phyloP scores from a whole-genome alignment of 78 protist species.

The Dictyostelium firmibasis region DNA sequence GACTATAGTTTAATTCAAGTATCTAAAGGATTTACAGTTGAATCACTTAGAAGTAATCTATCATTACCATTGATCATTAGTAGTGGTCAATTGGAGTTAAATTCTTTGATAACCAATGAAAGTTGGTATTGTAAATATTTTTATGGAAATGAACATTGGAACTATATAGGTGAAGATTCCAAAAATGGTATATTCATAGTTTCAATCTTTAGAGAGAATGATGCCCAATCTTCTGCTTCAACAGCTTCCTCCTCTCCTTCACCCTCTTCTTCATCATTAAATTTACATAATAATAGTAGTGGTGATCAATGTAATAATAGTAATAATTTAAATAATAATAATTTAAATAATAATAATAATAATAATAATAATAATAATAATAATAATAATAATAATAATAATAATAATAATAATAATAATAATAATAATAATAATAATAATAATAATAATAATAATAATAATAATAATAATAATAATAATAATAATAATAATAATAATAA shows the following conservation, averaged over 20 bases:
- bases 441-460: too few relatives aligned
- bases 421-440: neutral
- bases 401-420: neutral
- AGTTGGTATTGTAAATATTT: constrained; percentile 71
- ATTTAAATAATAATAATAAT: too few relatives aligned
- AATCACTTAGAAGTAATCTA: neutral
- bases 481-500: too few relatives aligned
- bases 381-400: too few relatives aligned
- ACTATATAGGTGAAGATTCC: constrained; percentile 52
- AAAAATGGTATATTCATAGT: constrained; percentile 51
- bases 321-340: too few relatives aligned
- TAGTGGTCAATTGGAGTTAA: neutral
- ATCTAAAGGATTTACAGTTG: constrained; percentile 24
- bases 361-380: too few relatives aligned
- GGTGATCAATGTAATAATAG: neutral
- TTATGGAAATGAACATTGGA: constrained; percentile 20
- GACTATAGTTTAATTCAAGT: constrained; percentile 41
- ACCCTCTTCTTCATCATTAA: neutral
- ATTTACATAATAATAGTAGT: neutral
- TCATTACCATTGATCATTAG: neutral
- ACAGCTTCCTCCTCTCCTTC: neutral
- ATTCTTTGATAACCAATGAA: constrained; percentile 39
- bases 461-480: too few relatives aligned
- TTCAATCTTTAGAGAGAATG: constrained; percentile 34
- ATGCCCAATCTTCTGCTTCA: too few relatives aligned